Base-by-base conservation (phyloP, 345 rosid species). In the Bruguiera parviflora region DNA sequence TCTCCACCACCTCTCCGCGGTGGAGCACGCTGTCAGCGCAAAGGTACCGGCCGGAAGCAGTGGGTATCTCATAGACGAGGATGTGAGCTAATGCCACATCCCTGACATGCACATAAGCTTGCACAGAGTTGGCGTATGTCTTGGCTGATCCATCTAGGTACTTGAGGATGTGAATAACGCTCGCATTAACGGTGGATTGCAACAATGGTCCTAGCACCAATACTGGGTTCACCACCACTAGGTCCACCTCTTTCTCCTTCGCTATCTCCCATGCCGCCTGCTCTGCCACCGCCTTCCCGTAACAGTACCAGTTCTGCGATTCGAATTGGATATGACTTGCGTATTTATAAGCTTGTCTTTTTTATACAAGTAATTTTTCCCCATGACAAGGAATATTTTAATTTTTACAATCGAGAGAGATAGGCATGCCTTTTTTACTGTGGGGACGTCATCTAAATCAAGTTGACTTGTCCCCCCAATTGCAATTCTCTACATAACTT, bases 1-100 rank as follows among this genome's bases (percentile, higher is more conserved):
- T 95, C 47, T 89, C 97, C 67, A 92, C 99, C 71, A 95, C 92
- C 24, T 95, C 98, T 7, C 96, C 98, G 0, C 99, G 98, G 83
- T 92, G 99, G 77, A 95, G 95, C 24, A 86, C 90, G 0, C 88
- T 86, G 73, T 90, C 98, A 10, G 91, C 91, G 21, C 93, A 91
- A 52, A 95, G 81, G 83, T 92, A 92, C 0, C 99, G 88, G 67
- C 99, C 98, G 0, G 99, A 84, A 71, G 99, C 99, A 0, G 92
- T 82, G 16, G 98, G 92, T 52, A 78, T 79, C 81, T 95, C 99
- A 4, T 66, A 87, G 66, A 88, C 90, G 33, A 92, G 81, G 78
- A 95, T 85, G 80, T 95, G 98, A 3, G 90, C 98, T 13, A 92
- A 53, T 1, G 98, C 99, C 27, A 89, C 96, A 53, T 95, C 98